Base-by-base conservation (phyloP, 257 asterid genomes). In the Coffea canephora region DNA sequence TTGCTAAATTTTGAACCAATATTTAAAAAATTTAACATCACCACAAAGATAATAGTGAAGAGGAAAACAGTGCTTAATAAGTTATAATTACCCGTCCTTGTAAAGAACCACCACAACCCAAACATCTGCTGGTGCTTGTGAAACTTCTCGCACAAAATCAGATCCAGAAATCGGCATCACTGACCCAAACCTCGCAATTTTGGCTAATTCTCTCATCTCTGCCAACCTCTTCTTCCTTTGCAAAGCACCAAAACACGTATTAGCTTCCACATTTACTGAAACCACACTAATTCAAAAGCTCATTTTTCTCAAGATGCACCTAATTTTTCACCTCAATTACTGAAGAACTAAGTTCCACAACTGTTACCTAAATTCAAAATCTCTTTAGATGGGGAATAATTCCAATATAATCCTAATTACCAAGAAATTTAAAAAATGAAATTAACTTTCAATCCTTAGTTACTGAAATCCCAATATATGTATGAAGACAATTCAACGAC, bases 91-190 rank as follows among this genome's bases (percentile, higher is more conserved):
- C 98, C 99, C 98, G 80, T 95, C 99, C 83, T 96, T 96, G 81
- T 88, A 96, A 77, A 96, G 87, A 74, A 93, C 27, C 80, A 91
- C 97, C 3, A 94, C 97, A 11, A 96, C 98, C 98, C 97, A 96
- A 70, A 94, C 87, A 64, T 96, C 98, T 75, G 85, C 87, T 21
- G 98, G 96, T 81, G 99, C 99, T 81, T 96, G 98, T 59, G 98
- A 96, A 79, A 96, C 99, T 83, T 96, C 97, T 41, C 97, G 96
- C 73, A 96, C 95, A 80, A 96, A 96, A 88, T 95, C 99, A 3
- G 99, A 93, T 69, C 99, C 99, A 6, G 99, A 90, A 71, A 96
- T 96, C 18, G 94, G 98, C 75, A 89, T 82, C 78, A 96, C 90
- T 5, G 94, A 90, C 75, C 99, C 99, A 80, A 94, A 96, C 85